A percentile compares a stretch with the other conserved stretches of the same genome.
Conservation (phyloP, 2,329 filamentous ascomycete genomes). For the Diaporthe destruens region DNA sequence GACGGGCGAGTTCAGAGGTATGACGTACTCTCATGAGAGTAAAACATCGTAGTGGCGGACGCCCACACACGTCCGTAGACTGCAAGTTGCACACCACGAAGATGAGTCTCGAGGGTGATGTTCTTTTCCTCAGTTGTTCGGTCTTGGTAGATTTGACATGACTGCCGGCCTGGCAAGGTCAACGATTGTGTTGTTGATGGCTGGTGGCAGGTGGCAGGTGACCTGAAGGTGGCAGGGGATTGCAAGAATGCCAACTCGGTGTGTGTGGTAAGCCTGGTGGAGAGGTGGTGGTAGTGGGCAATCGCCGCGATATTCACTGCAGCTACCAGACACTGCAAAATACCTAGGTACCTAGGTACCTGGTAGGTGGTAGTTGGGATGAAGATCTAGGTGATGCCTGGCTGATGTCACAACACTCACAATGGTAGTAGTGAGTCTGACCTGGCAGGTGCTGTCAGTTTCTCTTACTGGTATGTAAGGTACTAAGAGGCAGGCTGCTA, state of each 20-base stretch:
- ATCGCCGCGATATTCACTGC: not conserved
- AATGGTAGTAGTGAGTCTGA: not conserved
- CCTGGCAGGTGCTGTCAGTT: slow-evolving; percentile 14
- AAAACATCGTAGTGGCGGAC: slow-evolving; percentile 77
- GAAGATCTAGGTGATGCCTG: not conserved
- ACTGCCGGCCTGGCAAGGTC: not conserved
- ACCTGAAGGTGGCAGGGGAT: not conserved
- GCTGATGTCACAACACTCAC: not conserved
- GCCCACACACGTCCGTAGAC: slow-evolving; percentile 13
- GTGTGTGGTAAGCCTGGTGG: not conserved
- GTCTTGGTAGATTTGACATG: not conserved
- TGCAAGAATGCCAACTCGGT: not conserved
- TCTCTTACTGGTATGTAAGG: no score
- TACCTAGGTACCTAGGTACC: no score
- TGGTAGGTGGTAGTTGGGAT: not conserved
- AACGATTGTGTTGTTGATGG: not conserved
- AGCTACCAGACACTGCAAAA: not conserved
- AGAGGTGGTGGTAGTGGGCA: not conserved
- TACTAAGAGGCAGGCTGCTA: not conserved
- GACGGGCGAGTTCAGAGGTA: not conserved
- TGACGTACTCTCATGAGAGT: slow-evolving; percentile 90
- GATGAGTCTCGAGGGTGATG: not conserved
- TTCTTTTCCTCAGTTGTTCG: not conserved
- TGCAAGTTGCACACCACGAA: not conserved
- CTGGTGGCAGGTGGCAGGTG: not conserved